Base-by-base conservation (phyloP, 2,329 filamentous ascomycete species). In the Pestalotiopsis sp. region DNA sequence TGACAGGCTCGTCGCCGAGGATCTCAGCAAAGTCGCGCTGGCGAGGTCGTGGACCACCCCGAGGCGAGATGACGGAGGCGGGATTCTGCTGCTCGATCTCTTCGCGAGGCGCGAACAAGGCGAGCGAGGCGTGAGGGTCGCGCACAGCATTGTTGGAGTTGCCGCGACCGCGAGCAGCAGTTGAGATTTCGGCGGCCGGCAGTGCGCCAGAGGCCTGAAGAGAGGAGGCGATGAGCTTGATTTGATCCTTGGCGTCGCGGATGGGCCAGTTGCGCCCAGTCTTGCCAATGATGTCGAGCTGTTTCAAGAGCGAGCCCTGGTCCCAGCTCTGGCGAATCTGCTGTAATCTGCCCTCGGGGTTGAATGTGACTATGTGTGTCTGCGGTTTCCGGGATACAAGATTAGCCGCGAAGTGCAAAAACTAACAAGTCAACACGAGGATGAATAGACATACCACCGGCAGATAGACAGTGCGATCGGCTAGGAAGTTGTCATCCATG, bases 271-370 rank as follows among this genome's bases (percentile, higher is more conserved):
- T 97, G 79, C 92, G 93, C 68, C 93, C 93, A 66, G 92, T 91
- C 78, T 91, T 92, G 76, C 96, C 95, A 80, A 99, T 98, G 68
- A 98, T 91, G 71, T 98, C 95, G 72, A 98, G 88, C 80, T 97
- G 92, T 83, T 96, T 98, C 73, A 99, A 88, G 56, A 99, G 88
- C 66, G 94, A 92, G 70, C 91, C 95, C 81, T 99, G 96, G 79
- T 99, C 96, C 96, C 96, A 99, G 79, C 92, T 93, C 74, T 95
- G 89, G 74, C 95, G 93, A 72, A 98, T 93, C 80, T 96, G 93
- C 69, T 87, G 80, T 78, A 99, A 98, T 83, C 93, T 94, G 79
- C 90, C 89, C 61, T 91, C 81, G 72, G 81, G 78, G 80, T 97
- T 89, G 81, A 98, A 97, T 68, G 90, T 89, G 73, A 99, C 95